A percentile compares a stretch with the other conserved stretches of the same genome.
Conservation (phyloP, 176 grass and related monocot species). For the Alloteropsis semialata region DNA sequence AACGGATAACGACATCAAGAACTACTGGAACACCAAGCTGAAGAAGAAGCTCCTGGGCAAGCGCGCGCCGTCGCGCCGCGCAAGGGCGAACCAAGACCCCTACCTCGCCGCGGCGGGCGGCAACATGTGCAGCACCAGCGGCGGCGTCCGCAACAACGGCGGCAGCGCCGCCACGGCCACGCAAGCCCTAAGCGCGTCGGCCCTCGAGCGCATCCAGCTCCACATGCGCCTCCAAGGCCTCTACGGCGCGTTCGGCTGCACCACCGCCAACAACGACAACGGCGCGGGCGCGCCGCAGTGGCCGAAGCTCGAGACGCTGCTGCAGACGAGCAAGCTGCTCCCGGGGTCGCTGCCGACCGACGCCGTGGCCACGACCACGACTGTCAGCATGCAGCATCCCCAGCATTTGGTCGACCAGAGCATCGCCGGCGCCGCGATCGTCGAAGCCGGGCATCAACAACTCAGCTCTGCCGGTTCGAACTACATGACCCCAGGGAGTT, state of each 20-base stretch:
- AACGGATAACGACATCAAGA: conserved; percentile 99
- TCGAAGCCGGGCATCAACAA: conserved; percentile 11
- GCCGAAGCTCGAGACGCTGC: conserved; percentile 47
- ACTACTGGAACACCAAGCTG: conserved; percentile 98
- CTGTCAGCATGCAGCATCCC: not conserved
- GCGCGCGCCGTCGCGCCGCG: conserved; percentile 45
- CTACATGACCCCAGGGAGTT: conserved; percentile 38
- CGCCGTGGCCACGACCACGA: conserved; percentile 4
- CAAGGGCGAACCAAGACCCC: conserved; percentile 21
- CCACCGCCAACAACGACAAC: conserved; percentile 2
- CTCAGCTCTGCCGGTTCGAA: conserved; percentile 1
- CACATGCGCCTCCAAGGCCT: conserved; percentile 89
- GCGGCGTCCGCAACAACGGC: not conserved
- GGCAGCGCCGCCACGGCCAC: not conserved
- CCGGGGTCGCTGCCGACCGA: conserved; percentile 25
- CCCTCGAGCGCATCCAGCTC: conserved; percentile 86
- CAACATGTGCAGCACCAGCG: conserved; percentile 10
- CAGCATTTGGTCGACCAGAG: conserved; percentile 27
- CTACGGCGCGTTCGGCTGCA: conserved; percentile 45
- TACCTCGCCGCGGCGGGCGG: not conserved
- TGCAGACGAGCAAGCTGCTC: not conserved
- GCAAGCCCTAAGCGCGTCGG: conserved; percentile 65
- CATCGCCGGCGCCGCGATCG: not conserved
- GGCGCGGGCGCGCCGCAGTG: conserved; percentile 8
- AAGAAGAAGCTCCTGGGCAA: conserved; percentile 98